Evolutionary conservation across 2,329 filamentous ascomycete species (phyloP), one percentile per base, ranked within the genome.

Genomic region (Trichoderma arundinaceum): DNA sequence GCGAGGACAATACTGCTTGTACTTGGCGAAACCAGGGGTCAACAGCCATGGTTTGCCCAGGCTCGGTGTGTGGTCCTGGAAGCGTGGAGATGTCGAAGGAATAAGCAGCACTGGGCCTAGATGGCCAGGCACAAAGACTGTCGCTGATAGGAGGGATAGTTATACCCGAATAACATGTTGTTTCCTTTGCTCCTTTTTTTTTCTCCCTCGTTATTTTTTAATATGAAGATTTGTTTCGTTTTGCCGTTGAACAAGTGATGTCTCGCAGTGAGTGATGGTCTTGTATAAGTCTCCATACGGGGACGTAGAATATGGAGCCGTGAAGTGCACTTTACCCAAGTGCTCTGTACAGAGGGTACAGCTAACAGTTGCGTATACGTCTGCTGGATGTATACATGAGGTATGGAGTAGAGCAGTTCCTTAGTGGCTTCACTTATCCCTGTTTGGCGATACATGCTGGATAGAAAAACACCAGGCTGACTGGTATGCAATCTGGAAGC

Each of bases 121-220:
- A 52, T 60, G 63, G 59, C 52, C 17, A 44, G 41, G 38, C 41
- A 51, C 35, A 64, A 66, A 66, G 65, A 67, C 53, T 67, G 65
- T 66, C 53, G 44, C 51, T 65, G 53, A 48, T 43, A 65, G 49
- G 65, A 64, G 61, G 56, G 39, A 60, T 65, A 59, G 59, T 51
- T 67, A 67, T 67, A 67, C 65, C 65, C 65, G 41, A 65, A 67
- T 64, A 56, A 64, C 59, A 64, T 52, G 32, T 38, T 17, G 53
- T 41, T 15, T 43, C 28, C 44, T 32, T 10, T 41, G 19, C 39
- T 39, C 17, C 28, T 39, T 66, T 48, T n/a, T 22, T 48, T 44
- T 38, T n/a, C 19, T 49, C 19, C 19, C 15, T 19, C 17, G 9
- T 41, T 17, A 38, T 17, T 28, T 17, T 62, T 38, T 53, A 62